Percentiles rank a stretch among this genome's conserved stretches.
Conservation (phyloP, 805 yeast species). For the Teunomyces aglyptinius region DNA sequence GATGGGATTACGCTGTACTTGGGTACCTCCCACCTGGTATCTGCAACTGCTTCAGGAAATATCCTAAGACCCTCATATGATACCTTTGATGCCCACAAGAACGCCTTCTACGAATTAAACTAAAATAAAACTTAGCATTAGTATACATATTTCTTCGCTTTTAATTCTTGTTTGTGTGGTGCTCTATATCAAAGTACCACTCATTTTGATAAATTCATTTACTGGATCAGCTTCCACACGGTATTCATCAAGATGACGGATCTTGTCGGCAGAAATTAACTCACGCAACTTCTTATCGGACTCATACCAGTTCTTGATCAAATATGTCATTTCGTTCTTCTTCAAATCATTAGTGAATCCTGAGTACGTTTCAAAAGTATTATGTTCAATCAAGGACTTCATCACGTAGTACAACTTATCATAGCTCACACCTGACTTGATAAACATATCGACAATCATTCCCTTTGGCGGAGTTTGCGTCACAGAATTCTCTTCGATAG, state of each 20-base stretch:
- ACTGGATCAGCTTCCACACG: slow-evolving; percentile 58
- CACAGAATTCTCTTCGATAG: slow-evolving; percentile 30
- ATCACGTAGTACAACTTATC: slow-evolving; percentile 65
- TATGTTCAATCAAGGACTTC: slow-evolving; percentile 61
- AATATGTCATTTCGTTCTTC: slow-evolving; percentile 55
- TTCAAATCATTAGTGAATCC: slow-evolving; percentile 43
- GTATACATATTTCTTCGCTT: slow-evolving; percentile 1
- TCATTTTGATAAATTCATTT: slow-evolving; percentile 20
- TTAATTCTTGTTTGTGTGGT: not conserved
- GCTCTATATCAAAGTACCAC: slow-evolving; percentile 12
- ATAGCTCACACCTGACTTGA: slow-evolving; percentile 60
- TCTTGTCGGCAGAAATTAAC: slow-evolving; percentile 46
- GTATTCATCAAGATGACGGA: slow-evolving; percentile 46
- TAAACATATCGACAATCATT: slow-evolving; percentile 57
- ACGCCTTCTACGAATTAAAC: slow-evolving; percentile 43
- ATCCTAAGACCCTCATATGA: slow-evolving; percentile 27
- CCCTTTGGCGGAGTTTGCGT: slow-evolving; percentile 49
- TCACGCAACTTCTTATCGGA: slow-evolving; percentile 64
- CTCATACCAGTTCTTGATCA: slow-evolving; percentile 66
- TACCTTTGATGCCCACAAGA: slow-evolving; percentile 31
- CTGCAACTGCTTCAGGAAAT: slow-evolving; percentile 16
- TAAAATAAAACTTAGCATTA: slow-evolving; percentile 9
- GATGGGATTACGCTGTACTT: slow-evolving; percentile 56
- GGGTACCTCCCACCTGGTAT: slow-evolving; percentile 6
- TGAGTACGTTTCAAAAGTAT: slow-evolving; percentile 49